These are phyloP conservation scores for Noccaea caerulescens DNA, from an alignment of 345 rosid genomes.

Conservation along the genomic window DNA sequence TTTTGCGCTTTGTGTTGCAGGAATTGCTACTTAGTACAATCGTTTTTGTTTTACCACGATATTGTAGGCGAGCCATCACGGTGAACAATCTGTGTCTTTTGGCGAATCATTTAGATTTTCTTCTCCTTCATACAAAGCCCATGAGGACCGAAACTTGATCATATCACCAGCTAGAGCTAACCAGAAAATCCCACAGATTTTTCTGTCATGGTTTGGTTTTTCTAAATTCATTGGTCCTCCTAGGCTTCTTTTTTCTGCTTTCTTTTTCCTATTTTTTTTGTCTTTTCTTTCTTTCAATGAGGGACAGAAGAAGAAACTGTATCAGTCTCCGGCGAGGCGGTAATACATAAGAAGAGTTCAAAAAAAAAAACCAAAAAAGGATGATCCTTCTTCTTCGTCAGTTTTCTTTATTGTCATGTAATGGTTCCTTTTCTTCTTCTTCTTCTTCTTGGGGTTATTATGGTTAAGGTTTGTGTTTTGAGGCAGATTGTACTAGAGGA, in stretches of 20 bases:
- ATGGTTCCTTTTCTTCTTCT: constrained; percentile 34
- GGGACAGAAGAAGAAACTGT: constrained; percentile 57
- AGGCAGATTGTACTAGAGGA: constrained; percentile 45
- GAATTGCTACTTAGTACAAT: constrained; percentile 49
- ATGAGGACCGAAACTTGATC: constrained; percentile 40
- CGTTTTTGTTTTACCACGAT: constrained; percentile 49
- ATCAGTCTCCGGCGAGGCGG: constrained; percentile 78
- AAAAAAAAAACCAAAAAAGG: constrained; percentile 4
- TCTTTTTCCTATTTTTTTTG: constrained; percentile 14
- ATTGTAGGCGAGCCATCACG: constrained; percentile 51
- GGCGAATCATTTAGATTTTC: constrained; percentile 43
- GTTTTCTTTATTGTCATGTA: constrained; percentile 40
- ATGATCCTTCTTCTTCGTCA: constrained; percentile 43
- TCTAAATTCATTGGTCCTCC: constrained; percentile 44
- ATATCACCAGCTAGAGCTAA: constrained; percentile 45
- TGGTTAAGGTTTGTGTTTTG: constrained; percentile 47
- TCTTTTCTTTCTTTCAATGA: constrained; percentile 37
- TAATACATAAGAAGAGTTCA: constrained; percentile 56
- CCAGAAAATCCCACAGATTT: constrained; percentile 42
- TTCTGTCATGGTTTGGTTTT: constrained; percentile 49
- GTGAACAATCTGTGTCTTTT: constrained; percentile 41
- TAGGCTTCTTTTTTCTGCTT: constrained; percentile 31
- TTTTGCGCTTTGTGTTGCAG: constrained; percentile 42
- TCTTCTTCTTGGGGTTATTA: constrained; percentile 30
- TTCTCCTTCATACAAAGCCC: constrained; percentile 38